These are phyloP conservation scores for Saururus chinensis DNA, from an alignment of 164 flowering plant genomes.

Conservation along the genomic window DNA sequence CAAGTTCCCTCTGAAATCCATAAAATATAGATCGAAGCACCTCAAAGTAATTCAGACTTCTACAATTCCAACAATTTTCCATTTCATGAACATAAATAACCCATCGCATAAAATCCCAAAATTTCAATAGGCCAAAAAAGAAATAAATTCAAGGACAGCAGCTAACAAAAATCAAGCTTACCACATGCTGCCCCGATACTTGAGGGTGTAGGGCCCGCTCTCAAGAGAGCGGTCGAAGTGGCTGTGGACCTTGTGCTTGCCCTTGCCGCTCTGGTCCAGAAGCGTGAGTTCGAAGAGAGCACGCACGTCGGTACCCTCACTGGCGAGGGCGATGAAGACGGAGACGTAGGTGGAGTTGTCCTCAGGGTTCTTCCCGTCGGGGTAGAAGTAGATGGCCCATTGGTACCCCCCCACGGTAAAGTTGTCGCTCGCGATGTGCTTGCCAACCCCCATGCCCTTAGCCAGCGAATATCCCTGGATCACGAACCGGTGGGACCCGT, in stretches of 20 bases:
- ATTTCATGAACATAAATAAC: no score
- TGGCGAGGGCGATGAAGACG: conserved; percentile 81
- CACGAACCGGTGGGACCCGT: conserved; percentile 76
- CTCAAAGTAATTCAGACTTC: no score
- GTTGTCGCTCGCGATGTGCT: conserved; percentile 75
- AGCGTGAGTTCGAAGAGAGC: conserved; percentile 68
- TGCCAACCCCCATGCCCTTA: conserved; percentile 86
- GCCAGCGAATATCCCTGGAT: conserved; percentile 83
- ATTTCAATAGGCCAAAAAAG: no score
- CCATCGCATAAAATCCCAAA: no score
- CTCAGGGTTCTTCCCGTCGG: conserved; percentile 68
- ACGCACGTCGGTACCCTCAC: conserved; percentile 57
- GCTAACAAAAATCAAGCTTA: conserved; percentile 10
- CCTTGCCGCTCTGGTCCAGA: conserved; percentile 82
- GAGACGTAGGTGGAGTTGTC: conserved; percentile 81
- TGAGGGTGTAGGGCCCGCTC: conserved; percentile 84
- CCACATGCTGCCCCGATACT: conserved; percentile 94
- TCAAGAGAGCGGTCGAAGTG: conserved; percentile 86
- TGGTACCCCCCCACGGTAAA: conserved; percentile 75
- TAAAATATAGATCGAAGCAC: no score
- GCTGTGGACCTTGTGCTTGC: conserved; percentile 81
- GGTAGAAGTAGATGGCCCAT: conserved; percentile 62
- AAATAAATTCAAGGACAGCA: no score
- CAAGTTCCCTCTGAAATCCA: no score
- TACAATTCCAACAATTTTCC: no score